Evolutionary conservation across 805 yeast genomes (phyloP).

Genomic region (Kodamaea jinghongensis): DNA sequence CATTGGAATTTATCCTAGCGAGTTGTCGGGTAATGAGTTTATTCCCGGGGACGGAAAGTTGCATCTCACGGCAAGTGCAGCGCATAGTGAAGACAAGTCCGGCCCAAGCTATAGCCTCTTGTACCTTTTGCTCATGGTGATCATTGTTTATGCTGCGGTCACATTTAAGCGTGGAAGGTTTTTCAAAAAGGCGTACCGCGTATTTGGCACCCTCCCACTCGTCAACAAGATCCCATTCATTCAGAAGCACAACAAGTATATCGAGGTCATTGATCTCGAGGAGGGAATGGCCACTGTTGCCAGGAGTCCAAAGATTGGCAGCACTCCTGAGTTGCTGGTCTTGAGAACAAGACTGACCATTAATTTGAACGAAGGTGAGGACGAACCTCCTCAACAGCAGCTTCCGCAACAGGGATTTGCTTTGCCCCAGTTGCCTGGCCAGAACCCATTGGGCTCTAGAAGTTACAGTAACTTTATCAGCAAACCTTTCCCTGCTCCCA

Average conservation of each 20-base stretch:
- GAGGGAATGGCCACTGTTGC: constrained; percentile 29
- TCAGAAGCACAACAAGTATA: constrained; percentile 1
- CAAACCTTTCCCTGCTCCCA: constrained; percentile 37
- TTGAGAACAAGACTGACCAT: constrained; percentile 39
- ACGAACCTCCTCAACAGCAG: constrained; percentile 8
- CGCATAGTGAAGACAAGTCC: constrained; percentile 20
- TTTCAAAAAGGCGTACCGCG: background rate
- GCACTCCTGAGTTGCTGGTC: constrained; percentile 17
- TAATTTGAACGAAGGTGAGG: constrained; percentile 22
- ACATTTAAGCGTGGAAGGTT: constrained; percentile 1
- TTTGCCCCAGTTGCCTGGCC: constrained; percentile 5
- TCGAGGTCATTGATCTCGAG: constrained; percentile 21
- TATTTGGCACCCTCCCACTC: background rate
- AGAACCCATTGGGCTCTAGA: constrained; percentile 9
- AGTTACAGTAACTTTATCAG: constrained; percentile 28
- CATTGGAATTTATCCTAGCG: constrained; percentile 44
- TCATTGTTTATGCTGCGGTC: constrained; percentile 12
- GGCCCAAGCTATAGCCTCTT: constrained; percentile 7
- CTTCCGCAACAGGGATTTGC: background rate
- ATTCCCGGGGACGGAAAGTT: constrained; percentile 28
- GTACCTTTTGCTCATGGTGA: constrained; percentile 16
- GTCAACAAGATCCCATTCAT: constrained; percentile 4
- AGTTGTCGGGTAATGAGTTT: constrained; percentile 29
- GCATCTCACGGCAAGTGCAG: constrained; percentile 4
- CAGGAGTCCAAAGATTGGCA: constrained; percentile 10